Conservation (phyloP, 257 asterid genomes). For the Fraxinus quadrangulata region DNA sequence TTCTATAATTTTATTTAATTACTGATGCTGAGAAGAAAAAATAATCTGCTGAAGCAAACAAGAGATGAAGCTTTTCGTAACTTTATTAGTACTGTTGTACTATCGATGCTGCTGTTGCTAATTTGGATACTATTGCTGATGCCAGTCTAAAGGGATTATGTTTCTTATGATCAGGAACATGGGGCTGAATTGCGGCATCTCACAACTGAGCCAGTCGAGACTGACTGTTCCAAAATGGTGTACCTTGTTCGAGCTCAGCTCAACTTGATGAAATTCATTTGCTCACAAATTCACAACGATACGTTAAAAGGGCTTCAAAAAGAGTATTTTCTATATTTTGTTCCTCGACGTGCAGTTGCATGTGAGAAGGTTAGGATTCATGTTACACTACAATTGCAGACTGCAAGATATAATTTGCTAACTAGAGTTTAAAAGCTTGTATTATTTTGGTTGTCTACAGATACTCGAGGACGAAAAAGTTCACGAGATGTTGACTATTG, state of each 20-base stretch:
- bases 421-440: background rate
- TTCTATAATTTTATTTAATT: conserved; percentile 16
- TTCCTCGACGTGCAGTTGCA: conserved; percentile 87
- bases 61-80: background rate
- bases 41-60: background rate
- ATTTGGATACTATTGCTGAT: background rate
- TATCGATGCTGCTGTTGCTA: background rate
- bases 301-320: conserved; percentile 81
- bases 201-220: conserved; percentile 78
- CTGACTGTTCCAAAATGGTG: conserved; percentile 80
- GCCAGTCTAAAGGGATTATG: background rate
- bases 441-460: conserved; percentile 39
- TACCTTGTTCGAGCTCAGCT: conserved; percentile 83
- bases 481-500: conserved; percentile 69
- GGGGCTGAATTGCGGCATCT: conserved; percentile 90
- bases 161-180: conserved; percentile 62
- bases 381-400: background rate
- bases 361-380: conserved; percentile 79
- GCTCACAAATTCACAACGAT: conserved; percentile 75
- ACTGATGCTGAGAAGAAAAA: background rate
- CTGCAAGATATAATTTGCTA: background rate
- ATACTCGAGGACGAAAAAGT: conserved; percentile 93
- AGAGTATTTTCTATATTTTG: conserved; percentile 88
- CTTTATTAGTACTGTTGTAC: background rate
- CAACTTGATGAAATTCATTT: conserved; percentile 75